Base-by-base conservation (phyloP, 768 basidiomycete genomes). In the Leucosporidium scottii region DNA sequence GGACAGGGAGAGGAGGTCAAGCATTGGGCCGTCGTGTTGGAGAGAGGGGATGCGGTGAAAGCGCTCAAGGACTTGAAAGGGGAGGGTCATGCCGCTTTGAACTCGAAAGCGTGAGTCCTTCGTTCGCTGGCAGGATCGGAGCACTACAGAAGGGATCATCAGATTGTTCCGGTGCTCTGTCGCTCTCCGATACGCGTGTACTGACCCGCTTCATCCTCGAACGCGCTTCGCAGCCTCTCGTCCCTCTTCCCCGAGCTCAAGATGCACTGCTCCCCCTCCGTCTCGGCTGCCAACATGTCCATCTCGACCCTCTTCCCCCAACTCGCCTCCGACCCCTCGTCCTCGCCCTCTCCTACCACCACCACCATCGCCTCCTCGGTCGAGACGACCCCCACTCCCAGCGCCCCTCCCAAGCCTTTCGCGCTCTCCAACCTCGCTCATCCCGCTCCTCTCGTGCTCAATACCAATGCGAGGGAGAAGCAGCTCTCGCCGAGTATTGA, bases 371-470 rank as follows among this genome's bases (percentile, higher is more conserved):
- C 57, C 0, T 1, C 12, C 3, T 50, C 64, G 20, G 31, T 36
- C 27, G 28, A 15, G 0, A 2, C 10, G 1, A 4, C 25, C 3
- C n/a, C 61, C 39, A 44, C 39, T 15, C 39, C 39, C 34, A 34
- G 4, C 36, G 27, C 50, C 3, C 55, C 20, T 23, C 34, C 63
- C 2, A 62, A 59, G 31, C 68, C 68, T 1, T 69, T 69, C 47
- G 59, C 68, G 1, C 56, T 69, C 5, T 69, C 68, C 10, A 69
- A 69, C 53, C 47, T 61, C 31, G 70, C 70, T 20, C 34, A 30
- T 27, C 25, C n/a, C 1, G 15, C 59, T 0, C 56, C 70, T 5
- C 13, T 55, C 2, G 20, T 8, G 49, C 20, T 49, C 59, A 36
- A 20, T 15, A 30, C 44, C 39, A 44, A 44, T 44, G 39, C 39